Conservation (phyloP, 148 eudicot species). For the Tetragonia tetragonoides region DNA sequence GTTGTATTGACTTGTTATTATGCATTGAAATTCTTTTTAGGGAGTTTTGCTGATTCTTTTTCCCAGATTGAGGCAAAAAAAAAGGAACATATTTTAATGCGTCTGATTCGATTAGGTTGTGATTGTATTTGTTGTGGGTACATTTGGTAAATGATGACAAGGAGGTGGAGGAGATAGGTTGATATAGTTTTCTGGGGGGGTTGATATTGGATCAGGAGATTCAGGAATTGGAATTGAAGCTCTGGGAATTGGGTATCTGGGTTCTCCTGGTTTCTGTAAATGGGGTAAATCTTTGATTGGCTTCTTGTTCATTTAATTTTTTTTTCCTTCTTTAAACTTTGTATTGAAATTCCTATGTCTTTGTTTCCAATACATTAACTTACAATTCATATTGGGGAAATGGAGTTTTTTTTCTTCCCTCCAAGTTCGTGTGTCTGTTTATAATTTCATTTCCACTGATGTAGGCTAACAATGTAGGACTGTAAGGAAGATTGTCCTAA, state of each 20-base stretch:
- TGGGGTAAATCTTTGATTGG: constrained; percentile 34
- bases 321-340: constrained; percentile 8
- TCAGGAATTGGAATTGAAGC: constrained; percentile 9
- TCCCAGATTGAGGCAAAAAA: constrained; percentile 9
- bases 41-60: constrained; percentile 25
- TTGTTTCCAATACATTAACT: constrained; percentile 24
- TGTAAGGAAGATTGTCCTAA: constrained; percentile 13
- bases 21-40: constrained; percentile 4
- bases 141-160: constrained; percentile 6
- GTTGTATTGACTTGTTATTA: neutral
- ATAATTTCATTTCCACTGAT: constrained; percentile 10
- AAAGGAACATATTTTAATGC: neutral
- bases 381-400: constrained; percentile 14
- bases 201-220: constrained; percentile 2
- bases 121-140: constrained; percentile 17
- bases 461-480: constrained; percentile 23
- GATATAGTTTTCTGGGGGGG: constrained; percentile 2
- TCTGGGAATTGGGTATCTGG: constrained; percentile 12
- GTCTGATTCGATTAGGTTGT: neutral
- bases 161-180: constrained; percentile 1
- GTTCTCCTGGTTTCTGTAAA: constrained; percentile 31
- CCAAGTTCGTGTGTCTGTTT: constrained; percentile 18
- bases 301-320: constrained; percentile 14
- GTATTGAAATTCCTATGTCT: constrained; percentile 24
- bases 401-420: constrained; percentile 11